Evolutionary conservation across 257 asterid genomes (phyloP), one percentile per base, ranked within the genome.

Genomic region (Echites panduratus): DNA sequence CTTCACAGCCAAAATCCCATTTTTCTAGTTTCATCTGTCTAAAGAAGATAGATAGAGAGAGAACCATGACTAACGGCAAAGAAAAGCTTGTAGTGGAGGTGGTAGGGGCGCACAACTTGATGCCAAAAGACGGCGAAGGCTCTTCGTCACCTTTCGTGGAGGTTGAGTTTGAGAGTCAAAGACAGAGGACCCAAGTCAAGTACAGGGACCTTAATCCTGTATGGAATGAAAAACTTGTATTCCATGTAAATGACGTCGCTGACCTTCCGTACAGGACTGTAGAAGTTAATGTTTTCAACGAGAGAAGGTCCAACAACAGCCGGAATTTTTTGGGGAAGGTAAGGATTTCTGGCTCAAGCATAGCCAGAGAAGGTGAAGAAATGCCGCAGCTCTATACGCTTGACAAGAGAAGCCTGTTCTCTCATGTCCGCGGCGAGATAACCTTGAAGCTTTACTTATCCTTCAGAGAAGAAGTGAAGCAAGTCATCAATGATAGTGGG

Each of bases 51-150:
- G 12, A 47, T 2, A 47, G 3, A 10, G 52, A 47, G 38, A 22
- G 14, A 44, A 76, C 70, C 82, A 90, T 87, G 96, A 87, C 77
- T 70, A 81, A 16, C 79, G 77, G 90, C 35, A 90, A 89, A 71
- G 93, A 89, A 48, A 93, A 87, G 89, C 77, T 93, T 40, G 96
- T 93, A 69, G 98, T 90, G 75, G 97, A 89, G 78, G 97, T 93
- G 77, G 91, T 90, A 62, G 97, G 82, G 58, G 98, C 98, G 22
- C 93, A 87, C 86, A 93, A 93, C 86, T 88, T 93, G 7, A 90
- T 93, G 88, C 98, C 98, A 6, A 93, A 93, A 77, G 97, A 93
- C 79, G 98, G 98, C 2, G 96, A 89, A 81, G 98, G 98, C 0
- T 90, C 98, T 0, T 90, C 98, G 11, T 92, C 98, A 26, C 82